Evolutionary conservation across 345 rosid species (phyloP).

Genomic region (Trapa bicornis): DNA sequence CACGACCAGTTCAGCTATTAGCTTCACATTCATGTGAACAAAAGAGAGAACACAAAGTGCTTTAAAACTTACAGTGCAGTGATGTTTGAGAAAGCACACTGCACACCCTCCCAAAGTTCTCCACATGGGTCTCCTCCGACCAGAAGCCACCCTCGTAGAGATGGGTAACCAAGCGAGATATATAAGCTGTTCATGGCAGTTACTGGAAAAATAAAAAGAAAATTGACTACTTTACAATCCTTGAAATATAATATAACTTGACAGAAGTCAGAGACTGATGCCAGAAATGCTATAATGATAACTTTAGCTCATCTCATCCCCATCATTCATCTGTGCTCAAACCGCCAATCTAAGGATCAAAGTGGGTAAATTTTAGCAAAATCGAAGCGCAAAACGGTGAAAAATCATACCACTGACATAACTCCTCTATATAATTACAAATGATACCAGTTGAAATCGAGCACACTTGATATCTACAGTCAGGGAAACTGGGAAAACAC

Average conservation of each 20-base stretch:
- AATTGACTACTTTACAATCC: background rate
- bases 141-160: slow-evolving; percentile 52
- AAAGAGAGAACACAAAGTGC: slow-evolving; percentile 12
- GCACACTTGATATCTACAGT: no score
- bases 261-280: background rate
- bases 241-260: background rate
- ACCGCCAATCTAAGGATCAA: background rate
- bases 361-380: background rate
- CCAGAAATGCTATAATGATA: background rate
- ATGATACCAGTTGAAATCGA: no score
- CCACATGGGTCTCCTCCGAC: slow-evolving; percentile 94
- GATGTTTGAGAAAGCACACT: slow-evolving; percentile 64
- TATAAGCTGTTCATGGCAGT: slow-evolving; percentile 60
- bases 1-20: slow-evolving; percentile 5
- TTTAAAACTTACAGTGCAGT: slow-evolving; percentile 50
- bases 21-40: background rate
- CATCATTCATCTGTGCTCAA: background rate
- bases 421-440: no score
- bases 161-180: slow-evolving; percentile 48
- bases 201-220: slow-evolving; percentile 25
- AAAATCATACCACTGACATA: no score
- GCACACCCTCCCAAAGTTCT: slow-evolving; percentile 77
- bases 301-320: background rate
- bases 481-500: no score
- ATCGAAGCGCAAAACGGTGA: no score